These are phyloP conservation scores for Diplocarpon rosae DNA, from an alignment of 2,329 filamentous ascomycete species.

Conservation along the genomic window DNA sequence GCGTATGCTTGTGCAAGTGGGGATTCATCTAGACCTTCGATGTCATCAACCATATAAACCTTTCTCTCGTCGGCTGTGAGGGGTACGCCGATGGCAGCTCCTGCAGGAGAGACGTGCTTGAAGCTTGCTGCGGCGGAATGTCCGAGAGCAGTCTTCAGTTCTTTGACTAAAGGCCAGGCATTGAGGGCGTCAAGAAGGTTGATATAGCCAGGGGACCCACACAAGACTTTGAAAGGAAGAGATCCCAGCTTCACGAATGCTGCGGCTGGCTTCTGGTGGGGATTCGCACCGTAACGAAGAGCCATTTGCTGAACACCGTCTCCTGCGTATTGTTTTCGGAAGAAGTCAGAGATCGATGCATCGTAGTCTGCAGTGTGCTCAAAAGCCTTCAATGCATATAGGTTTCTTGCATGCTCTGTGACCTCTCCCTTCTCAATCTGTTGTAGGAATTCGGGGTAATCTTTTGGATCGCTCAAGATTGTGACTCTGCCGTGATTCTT, in stretches of 20 bases:
- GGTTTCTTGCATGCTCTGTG: constrained; percentile 71
- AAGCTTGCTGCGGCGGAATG: constrained; percentile 91
- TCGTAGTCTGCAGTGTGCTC: constrained; percentile 98
- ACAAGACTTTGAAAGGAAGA: constrained; percentile 89
- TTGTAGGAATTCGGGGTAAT: constrained; percentile 89
- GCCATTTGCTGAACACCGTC: constrained; percentile 73
- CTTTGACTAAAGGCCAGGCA: constrained; percentile 93
- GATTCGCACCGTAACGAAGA: constrained; percentile 92
- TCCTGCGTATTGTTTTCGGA: constrained; percentile 90
- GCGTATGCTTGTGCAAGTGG: constrained; percentile 89
- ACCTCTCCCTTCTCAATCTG: constrained; percentile 84
- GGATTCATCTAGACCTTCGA: constrained; percentile 77
- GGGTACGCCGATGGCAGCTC: constrained; percentile 85
- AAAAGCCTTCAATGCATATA: constrained; percentile 93
- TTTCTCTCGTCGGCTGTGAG: constrained; percentile 82
- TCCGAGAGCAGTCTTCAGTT: constrained; percentile 79
- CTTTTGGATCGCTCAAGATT: constrained; percentile 84
- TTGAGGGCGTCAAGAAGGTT: constrained; percentile 95
- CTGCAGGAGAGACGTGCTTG: constrained; percentile 97
- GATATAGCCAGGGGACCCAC: constrained; percentile 88
- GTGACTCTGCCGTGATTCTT: constrained; percentile 97
- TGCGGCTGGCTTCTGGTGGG: constrained; percentile 92
- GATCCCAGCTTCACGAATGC: constrained; percentile 63
- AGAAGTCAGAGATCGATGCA: constrained; percentile 87
- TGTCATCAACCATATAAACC: constrained; percentile 97